Evolutionary conservation across 2,329 filamentous ascomycete species (phyloP), one percentile per base, ranked within the genome.

Genomic region (Exophiala phaeomuriformis): DNA sequence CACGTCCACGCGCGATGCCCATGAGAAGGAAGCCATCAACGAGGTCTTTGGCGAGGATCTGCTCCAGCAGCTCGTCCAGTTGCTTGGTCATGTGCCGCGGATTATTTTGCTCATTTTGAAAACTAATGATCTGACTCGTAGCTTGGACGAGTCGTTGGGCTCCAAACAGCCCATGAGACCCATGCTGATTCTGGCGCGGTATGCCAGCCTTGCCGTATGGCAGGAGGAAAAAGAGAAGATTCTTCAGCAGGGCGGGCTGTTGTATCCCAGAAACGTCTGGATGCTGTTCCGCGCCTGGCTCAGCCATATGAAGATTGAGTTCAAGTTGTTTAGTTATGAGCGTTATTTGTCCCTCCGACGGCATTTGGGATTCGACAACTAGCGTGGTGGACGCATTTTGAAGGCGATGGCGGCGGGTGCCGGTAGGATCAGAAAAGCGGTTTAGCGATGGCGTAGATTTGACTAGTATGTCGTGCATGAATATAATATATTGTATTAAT

Each of bases 31-130:
- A 63, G 80, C 80, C n/a, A 94, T 98, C 68, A 85, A 86, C 49
- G 81, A 83, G 47, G 87, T 89, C 0, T 75, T 98, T 54, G 86
- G 90, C 45, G 89, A 96, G 51, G 91, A 91, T 6, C 80, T 98
- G 67, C 77, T 98, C 36, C 86, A 87, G 57, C 86, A 96, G 64
- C 77, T 98, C 4, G 88, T 98, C 5, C 84, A 90, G 61, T 76
- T 98, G 61, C 80, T 98, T 3, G 88, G 89, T 45, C 82, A 88
- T 64, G 90, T 98, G 4, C 93, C 93, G 0, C 78, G 90, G 42
- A 88, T 98, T 60, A 95, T 98, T 51, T 77, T 98, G 8, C 76
- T 98, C 30, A 97, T 98, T 61, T 78, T 98, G 58, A 98, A 98
- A 74, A 98, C 93, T 2, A 98, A 98, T 68, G 93, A 98, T 71